Percentiles rank a stretch among this genome's conserved stretches.
Conservation (phyloP, 257 asterid species). For the Petunia axillaris region DNA sequence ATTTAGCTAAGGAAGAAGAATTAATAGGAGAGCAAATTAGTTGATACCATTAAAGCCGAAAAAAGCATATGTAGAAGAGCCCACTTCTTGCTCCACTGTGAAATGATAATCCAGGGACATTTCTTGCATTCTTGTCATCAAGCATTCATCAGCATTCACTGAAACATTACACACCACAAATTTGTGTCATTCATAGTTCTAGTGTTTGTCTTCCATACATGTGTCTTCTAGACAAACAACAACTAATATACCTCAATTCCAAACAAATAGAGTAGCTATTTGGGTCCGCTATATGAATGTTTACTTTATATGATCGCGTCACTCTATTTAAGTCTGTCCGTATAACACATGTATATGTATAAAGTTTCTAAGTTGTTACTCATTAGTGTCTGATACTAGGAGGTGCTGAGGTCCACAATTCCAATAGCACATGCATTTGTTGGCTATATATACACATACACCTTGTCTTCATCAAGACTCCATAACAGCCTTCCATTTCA, state of each 20-base stretch:
- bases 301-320: too few species aligned
- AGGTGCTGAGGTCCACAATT: slow-evolving; percentile 14
- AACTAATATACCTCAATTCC: too few species aligned
- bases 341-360: too few species aligned
- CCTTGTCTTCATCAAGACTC: slow-evolving; percentile 12
- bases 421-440: slow-evolving; percentile 14
- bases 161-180: slow-evolving; percentile 31
- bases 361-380: not conserved
- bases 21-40: not conserved
- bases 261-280: too few species aligned
- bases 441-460: not conserved
- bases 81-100: slow-evolving; percentile 71
- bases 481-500: slow-evolving; percentile 17
- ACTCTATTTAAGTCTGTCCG: too few species aligned
- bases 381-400: not conserved
- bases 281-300: too few species aligned
- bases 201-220: too few species aligned
- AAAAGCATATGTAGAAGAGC: slow-evolving; percentile 64
- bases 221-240: too few species aligned
- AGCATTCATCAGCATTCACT: slow-evolving; percentile 72
- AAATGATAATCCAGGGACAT: slow-evolving; percentile 68
- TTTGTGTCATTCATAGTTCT: not conserved
- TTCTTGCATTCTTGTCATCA: slow-evolving; percentile 79
- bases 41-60: slow-evolving; percentile 69
- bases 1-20: not conserved